Conservation (phyloP, 2,329 filamentous ascomycete genomes). For the Colletotrichum limetticola region DNA sequence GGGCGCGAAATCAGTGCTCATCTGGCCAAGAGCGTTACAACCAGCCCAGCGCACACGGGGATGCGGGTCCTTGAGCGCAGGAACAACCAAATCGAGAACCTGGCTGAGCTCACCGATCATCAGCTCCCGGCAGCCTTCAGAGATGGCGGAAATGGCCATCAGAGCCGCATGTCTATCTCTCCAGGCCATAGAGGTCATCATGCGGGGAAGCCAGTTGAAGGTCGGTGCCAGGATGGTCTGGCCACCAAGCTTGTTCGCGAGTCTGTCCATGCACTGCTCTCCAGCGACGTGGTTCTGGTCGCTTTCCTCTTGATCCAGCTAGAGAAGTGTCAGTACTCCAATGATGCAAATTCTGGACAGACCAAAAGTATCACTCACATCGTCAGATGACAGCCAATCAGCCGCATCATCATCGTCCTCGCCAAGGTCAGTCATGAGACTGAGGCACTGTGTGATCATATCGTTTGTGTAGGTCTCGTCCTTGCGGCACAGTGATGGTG, state of each 20-base stretch:
- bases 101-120: conserved; percentile 97
- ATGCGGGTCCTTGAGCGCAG: conserved; percentile 88
- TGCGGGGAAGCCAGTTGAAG: conserved; percentile 95
- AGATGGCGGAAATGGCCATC: conserved; percentile 99
- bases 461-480: conserved; percentile 91
- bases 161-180: conserved; percentile 94
- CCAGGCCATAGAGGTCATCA: conserved; percentile 97
- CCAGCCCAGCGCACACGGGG: conserved; percentile 96
- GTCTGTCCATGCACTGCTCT: conserved; percentile 97
- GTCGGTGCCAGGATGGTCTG: conserved; percentile 90
- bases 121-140: conserved; percentile 93
- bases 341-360: not conserved
- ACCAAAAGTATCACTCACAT: conserved; percentile 66
- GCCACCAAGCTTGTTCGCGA: conserved; percentile 98
- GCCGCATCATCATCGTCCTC: conserved; percentile 93
- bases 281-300: conserved; percentile 97
- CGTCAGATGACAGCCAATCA: conserved; percentile 93
- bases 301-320: conserved; percentile 95
- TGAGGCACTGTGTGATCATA: conserved; percentile 98
- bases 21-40: conserved; percentile 98
- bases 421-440: conserved; percentile 97
- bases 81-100: conserved; percentile 93
- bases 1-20: conserved; percentile 99
- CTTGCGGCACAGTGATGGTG: conserved; percentile 93
- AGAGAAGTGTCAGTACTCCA: conserved; percentile 41